Evolutionary conservation across 805 yeast genomes (phyloP).

Genomic region (Nakazawaea ambrosiae): DNA sequence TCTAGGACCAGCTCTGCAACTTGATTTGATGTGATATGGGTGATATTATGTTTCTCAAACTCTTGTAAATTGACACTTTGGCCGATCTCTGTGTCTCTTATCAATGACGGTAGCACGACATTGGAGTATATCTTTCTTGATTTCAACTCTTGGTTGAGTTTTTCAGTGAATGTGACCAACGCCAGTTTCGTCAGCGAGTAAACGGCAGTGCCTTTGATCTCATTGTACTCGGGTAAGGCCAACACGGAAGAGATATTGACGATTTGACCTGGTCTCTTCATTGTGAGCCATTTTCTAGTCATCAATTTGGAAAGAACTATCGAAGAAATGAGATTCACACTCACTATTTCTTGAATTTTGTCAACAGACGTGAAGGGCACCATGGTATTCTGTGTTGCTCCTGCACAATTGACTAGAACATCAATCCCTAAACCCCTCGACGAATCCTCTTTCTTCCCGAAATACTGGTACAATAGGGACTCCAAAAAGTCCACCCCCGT

Average conservation of each 20-base stretch:
- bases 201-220: slow-evolving; percentile 50
- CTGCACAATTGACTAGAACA: slow-evolving; percentile 59
- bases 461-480: slow-evolving; percentile 11
- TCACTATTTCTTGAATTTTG: slow-evolving; percentile 39
- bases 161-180: slow-evolving; percentile 49
- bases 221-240: slow-evolving; percentile 30
- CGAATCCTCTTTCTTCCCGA: slow-evolving; percentile 24
- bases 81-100: slow-evolving; percentile 64
- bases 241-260: slow-evolving; percentile 65
- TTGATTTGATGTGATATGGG: too few relatives aligned
- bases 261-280: slow-evolving; percentile 29
- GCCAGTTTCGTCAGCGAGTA: slow-evolving; percentile 73
- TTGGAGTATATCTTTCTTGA: slow-evolving; percentile 51
- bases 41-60: too few relatives aligned
- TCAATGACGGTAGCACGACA: slow-evolving; percentile 61
- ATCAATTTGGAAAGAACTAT: slow-evolving; percentile 51
- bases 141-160: slow-evolving; percentile 54
- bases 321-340: slow-evolving; percentile 54
- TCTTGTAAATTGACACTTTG: slow-evolving; percentile 19
- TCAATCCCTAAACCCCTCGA: slow-evolving; percentile 25
- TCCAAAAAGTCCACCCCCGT: slow-evolving; percentile 13
- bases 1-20: too few relatives aligned
- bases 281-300: slow-evolving; percentile 41
- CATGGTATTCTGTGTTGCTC: slow-evolving; percentile 52
- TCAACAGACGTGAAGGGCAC: slow-evolving; percentile 33